These are phyloP conservation scores for Phaffia australis DNA, from an alignment of 768 basidiomycete species.

Conservation along the genomic window DNA sequence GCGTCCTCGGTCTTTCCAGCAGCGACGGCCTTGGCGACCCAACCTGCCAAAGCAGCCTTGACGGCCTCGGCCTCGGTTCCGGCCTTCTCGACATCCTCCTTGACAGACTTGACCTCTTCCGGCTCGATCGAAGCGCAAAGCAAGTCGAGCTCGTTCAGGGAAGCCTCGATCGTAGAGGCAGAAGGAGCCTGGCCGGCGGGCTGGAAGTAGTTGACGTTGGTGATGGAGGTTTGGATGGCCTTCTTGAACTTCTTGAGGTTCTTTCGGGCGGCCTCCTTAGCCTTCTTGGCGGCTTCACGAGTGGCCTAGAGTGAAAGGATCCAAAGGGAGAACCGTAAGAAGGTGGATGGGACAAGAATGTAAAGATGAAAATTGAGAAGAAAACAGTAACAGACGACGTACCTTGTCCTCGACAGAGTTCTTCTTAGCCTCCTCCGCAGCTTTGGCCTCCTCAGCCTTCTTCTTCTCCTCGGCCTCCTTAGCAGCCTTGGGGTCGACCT, in stretches of 20 bases:
- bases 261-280: slow-evolving; percentile 53
- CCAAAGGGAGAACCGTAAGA: background rate
- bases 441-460: slow-evolving; percentile 37
- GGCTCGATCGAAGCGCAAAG: slow-evolving; percentile 39
- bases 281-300: slow-evolving; percentile 47
- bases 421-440: slow-evolving; percentile 46
- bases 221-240: slow-evolving; percentile 39
- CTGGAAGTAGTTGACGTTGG: slow-evolving; percentile 41
- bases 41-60: slow-evolving; percentile 17
- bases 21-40: slow-evolving; percentile 11
- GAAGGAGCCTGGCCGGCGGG: slow-evolving; percentile 37
- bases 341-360: background rate
- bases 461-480: slow-evolving; percentile 60
- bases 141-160: slow-evolving; percentile 41
- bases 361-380: background rate
- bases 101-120: slow-evolving; percentile 39
- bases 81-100: slow-evolving; percentile 39
- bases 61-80: slow-evolving; percentile 36
- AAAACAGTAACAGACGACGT: slow-evolving; percentile 2
- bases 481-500: slow-evolving; percentile 39
- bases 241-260: slow-evolving; percentile 50
- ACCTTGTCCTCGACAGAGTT: slow-evolving; percentile 25
- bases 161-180: slow-evolving; percentile 39
- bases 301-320: slow-evolving; percentile 28
- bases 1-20: slow-evolving; percentile 18